Percentiles rank a stretch among this genome's conserved stretches.
Evolutionary conservation across 306 rosid species (phyloP).

Genomic region (Acacia acuminata): DNA sequence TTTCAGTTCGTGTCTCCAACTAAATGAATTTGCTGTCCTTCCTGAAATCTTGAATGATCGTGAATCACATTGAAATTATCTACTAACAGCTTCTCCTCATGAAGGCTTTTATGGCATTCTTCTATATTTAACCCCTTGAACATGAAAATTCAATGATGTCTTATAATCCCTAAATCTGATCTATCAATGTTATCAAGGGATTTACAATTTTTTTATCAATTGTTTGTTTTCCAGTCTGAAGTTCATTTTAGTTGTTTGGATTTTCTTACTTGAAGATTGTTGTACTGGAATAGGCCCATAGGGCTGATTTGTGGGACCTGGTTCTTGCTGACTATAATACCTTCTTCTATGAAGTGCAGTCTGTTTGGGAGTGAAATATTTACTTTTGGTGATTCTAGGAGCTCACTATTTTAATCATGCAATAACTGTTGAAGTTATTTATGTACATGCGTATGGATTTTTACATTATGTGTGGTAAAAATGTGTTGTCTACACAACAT

Average conservation of each 20-base stretch:
- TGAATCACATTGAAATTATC: slow-evolving; percentile 11
- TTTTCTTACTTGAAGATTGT: neutral
- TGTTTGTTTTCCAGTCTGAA: neutral
- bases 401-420: slow-evolving; percentile 2
- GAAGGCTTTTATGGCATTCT: neutral
- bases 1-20: neutral
- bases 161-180: neutral
- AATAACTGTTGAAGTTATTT: slow-evolving; percentile 1
- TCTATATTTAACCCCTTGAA: neutral
- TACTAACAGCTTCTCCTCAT: neutral
- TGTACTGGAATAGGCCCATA: neutral
- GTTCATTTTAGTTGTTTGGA: slow-evolving; percentile 12
- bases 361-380: slow-evolving; percentile 14
- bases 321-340: slow-evolving; percentile 10
- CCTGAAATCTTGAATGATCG: neutral
- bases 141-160: neutral
- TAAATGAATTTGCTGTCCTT: neutral
- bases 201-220: neutral
- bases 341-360: neutral
- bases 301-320: slow-evolving; percentile 19
- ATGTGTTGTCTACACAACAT: slow-evolving; percentile 7
- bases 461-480: neutral
- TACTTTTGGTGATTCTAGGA: slow-evolving; percentile 10
- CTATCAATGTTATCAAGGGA: neutral
- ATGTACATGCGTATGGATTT: neutral